Conservation (phyloP, 2,329 filamentous ascomycete species). For the Saccharata proteae region DNA sequence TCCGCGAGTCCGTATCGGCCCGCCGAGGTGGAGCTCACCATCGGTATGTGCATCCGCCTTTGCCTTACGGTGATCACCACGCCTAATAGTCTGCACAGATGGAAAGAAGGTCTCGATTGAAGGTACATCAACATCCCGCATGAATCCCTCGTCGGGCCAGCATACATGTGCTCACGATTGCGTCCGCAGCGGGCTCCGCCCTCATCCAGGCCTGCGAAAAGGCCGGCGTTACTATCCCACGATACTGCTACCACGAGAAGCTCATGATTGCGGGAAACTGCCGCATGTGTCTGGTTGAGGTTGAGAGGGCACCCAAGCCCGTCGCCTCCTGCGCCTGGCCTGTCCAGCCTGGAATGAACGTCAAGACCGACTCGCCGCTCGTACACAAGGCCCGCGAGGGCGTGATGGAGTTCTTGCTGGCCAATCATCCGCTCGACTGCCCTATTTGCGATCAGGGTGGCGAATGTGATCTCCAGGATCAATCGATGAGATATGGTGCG, state of each 20-base stretch:
- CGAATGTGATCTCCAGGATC: constrained; percentile 97
- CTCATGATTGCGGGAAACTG: constrained; percentile 99
- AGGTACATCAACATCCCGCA: too few species aligned
- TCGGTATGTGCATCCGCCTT: constrained; percentile 51
- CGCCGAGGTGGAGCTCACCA: constrained; percentile 92
- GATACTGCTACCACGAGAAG: constrained; percentile 99
- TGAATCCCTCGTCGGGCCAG: constrained; percentile 7
- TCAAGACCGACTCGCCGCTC: constrained; percentile 94
- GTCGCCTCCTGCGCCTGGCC: constrained; percentile 98
- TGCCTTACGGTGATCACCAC: constrained; percentile 6
- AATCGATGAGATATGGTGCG: constrained; percentile 96
- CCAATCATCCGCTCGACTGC: constrained; percentile 93
- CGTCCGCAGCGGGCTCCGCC: constrained; percentile 69
- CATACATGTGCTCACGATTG: constrained; percentile 5
- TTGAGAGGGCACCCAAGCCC: constrained; percentile 90
- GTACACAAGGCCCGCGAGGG: constrained; percentile 97
- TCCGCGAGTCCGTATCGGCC: constrained; percentile 64
- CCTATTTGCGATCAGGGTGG: constrained; percentile 98
- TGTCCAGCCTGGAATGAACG: constrained; percentile 95
- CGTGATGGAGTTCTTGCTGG: constrained; percentile 96
- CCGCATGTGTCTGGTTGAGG: constrained; percentile 98
- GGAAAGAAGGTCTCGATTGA: constrained; percentile 97
- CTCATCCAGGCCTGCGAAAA: constrained; percentile 99
- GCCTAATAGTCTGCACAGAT: constrained; percentile 43
- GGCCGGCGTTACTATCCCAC: constrained; percentile 79